These are phyloP conservation scores for Forsythia viridissima DNA, from an alignment of 257 asterid species.

Conservation along the genomic window DNA sequence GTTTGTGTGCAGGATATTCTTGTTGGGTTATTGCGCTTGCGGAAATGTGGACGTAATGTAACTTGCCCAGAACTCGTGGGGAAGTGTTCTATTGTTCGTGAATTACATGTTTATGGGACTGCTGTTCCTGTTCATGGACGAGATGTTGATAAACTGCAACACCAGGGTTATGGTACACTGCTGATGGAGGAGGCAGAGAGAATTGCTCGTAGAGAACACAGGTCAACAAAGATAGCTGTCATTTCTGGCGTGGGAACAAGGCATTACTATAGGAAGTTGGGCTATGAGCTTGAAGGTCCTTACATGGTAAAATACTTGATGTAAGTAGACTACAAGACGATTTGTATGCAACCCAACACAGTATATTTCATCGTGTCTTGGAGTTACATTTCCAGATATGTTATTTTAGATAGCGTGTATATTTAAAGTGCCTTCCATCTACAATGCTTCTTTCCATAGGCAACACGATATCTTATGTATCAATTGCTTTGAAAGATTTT, in stretches of 20 bases:
- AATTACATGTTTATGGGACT: conserved; percentile 94
- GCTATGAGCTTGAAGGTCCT: conserved; percentile 98
- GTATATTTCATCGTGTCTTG: neutral
- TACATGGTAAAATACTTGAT: conserved; percentile 86
- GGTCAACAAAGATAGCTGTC: conserved; percentile 85
- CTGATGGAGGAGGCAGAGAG: conserved; percentile 95
- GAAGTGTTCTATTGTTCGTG: conserved; percentile 91
- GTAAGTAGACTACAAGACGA: neutral
- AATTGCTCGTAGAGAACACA: conserved; percentile 77
- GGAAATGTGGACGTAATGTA: conserved; percentile 80
- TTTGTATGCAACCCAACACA: neutral
- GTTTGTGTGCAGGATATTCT: conserved; percentile 76
- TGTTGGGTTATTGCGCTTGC: conserved; percentile 82
- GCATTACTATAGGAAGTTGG: conserved; percentile 92
- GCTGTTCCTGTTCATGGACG: conserved; percentile 99
- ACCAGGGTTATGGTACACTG: conserved; percentile 93
- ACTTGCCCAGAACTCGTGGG: conserved; percentile 90
- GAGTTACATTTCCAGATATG: neutral
- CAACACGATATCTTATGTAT: neutral
- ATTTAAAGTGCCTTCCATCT: neutral
- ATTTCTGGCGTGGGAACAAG: conserved; percentile 98
- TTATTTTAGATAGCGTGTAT: neutral
- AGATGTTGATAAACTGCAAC: conserved; percentile 90
- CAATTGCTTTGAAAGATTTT: neutral
- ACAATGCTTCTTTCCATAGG: neutral